These are phyloP conservation scores for Lecanoromycetidae sp. DNA, from an alignment of 2,329 filamentous ascomycete species.

Conservation along the genomic window DNA sequence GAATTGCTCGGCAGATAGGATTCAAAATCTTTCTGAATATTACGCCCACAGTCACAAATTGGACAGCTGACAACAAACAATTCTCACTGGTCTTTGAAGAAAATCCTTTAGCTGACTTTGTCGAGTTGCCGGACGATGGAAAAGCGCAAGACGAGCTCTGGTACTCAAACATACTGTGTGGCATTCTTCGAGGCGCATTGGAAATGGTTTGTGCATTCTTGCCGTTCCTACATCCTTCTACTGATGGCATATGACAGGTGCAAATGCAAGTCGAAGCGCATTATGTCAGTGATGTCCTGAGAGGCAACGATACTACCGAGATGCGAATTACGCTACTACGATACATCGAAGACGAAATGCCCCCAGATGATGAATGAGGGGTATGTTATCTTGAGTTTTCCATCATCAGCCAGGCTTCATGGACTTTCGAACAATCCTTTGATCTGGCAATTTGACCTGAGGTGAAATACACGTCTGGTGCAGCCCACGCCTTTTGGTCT, in stretches of 20 bases:
- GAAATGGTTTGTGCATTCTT: constrained; percentile 65
- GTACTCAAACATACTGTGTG: constrained; percentile 96
- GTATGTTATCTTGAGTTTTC: too few species aligned
- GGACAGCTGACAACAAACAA: constrained; percentile 90
- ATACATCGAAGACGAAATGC: constrained; percentile 96
- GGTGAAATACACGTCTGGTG: too few species aligned
- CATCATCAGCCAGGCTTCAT: too few species aligned
- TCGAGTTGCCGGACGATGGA: constrained; percentile 91
- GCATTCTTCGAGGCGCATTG: constrained; percentile 75
- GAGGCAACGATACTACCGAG: constrained; percentile 91
- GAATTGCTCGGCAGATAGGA: constrained; percentile 53
- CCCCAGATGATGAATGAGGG: constrained; percentile 83
- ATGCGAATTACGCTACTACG: constrained; percentile 86
- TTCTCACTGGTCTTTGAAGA: constrained; percentile 96
- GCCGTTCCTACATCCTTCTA: background rate
- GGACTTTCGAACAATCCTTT: too few species aligned
- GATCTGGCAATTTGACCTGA: too few species aligned
- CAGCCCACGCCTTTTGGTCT: too few species aligned
- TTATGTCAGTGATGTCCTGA: constrained; percentile 85
- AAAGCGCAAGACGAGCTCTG: constrained; percentile 91
- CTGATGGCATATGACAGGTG: constrained; percentile 31
- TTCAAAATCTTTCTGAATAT: constrained; percentile 99
- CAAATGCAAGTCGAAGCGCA: constrained; percentile 98
- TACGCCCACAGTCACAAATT: constrained; percentile 83
- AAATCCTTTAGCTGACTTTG: constrained; percentile 92